These are phyloP conservation scores for Epichloe sp. DNA, from an alignment of 2,329 filamentous ascomycete species.

Conservation along the genomic window DNA sequence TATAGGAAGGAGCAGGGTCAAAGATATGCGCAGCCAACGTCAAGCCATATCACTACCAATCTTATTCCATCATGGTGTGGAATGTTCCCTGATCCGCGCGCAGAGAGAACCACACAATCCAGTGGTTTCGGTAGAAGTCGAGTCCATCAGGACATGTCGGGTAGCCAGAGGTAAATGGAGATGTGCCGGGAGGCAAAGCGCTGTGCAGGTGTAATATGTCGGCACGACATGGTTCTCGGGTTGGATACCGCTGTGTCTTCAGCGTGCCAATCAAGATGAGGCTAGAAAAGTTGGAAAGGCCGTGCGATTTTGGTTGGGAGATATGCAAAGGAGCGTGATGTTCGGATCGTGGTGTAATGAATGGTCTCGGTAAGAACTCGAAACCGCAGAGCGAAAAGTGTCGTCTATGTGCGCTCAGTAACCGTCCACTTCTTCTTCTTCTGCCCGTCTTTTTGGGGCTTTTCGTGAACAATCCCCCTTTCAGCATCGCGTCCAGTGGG, in stretches of 20 bases:
- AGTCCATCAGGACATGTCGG: too few relatives aligned
- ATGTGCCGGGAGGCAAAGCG: neutral
- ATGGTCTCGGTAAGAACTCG: neutral
- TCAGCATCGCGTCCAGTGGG: conserved; percentile 5
- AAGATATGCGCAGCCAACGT: neutral
- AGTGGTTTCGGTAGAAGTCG: neutral
- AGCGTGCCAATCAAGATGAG: neutral
- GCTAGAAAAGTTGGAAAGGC: neutral
- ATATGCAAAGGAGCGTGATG: neutral
- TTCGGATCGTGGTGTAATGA: neutral
- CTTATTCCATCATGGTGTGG: neutral
- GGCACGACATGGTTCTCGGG: neutral
- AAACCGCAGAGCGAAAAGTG: neutral
- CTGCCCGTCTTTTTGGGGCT: conserved; percentile 17
- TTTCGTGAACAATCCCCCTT: conserved; percentile 5
- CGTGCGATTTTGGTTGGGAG: neutral
- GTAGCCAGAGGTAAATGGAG: neutral
- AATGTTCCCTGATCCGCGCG: neutral
- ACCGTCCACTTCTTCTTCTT: conserved; percentile 38
- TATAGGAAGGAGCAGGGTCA: neutral
- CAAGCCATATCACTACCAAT: neutral
- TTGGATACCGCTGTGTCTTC: neutral
- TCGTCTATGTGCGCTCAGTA: conserved; percentile 26
- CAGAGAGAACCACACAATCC: neutral
- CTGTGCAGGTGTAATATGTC: neutral